These are phyloP conservation scores for Globisporangium polare DNA, from an alignment of 352 stramenopile species.

Conservation along the genomic window DNA sequence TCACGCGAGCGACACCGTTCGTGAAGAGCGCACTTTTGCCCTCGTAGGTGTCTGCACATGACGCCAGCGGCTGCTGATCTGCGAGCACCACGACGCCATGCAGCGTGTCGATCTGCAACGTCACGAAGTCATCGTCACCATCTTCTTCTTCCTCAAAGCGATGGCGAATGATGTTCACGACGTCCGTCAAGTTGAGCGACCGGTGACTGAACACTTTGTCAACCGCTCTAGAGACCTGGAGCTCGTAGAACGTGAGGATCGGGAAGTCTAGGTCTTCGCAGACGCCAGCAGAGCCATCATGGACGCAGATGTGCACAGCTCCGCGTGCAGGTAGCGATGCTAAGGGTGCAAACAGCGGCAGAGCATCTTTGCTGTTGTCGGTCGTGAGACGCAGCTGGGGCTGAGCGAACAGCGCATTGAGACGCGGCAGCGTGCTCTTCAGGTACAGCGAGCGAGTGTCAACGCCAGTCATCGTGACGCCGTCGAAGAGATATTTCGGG, in stretches of 20 bases:
- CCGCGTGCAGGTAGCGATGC: neutral
- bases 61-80: neutral
- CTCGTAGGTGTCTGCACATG: slow-evolving; percentile 9
- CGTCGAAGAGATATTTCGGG: slow-evolving; percentile 24
- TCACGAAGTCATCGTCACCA: slow-evolving; percentile 2
- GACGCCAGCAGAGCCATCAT: slow-evolving; percentile 18
- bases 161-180: neutral
- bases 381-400: slow-evolving; percentile 21
- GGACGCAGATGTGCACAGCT: slow-evolving; percentile 19
- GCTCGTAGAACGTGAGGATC: slow-evolving; percentile 10
- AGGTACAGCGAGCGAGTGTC: slow-evolving; percentile 14
- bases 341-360: neutral
- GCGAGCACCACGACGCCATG: slow-evolving; percentile 9
- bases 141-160: neutral
- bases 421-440: slow-evolving; percentile 19
- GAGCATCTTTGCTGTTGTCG: neutral
- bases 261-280: slow-evolving; percentile 26
- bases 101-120: slow-evolving; percentile 19
- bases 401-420: slow-evolving; percentile 29
- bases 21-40: slow-evolving; percentile 1
- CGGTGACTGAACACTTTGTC: neutral
- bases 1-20: neutral
- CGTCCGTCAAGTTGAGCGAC: neutral
- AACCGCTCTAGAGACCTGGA: neutral
- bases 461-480: slow-evolving; percentile 15